These are phyloP conservation scores for Geosmithia putterillii DNA, from an alignment of 2,329 filamentous ascomycete genomes.

Conservation along the genomic window DNA sequence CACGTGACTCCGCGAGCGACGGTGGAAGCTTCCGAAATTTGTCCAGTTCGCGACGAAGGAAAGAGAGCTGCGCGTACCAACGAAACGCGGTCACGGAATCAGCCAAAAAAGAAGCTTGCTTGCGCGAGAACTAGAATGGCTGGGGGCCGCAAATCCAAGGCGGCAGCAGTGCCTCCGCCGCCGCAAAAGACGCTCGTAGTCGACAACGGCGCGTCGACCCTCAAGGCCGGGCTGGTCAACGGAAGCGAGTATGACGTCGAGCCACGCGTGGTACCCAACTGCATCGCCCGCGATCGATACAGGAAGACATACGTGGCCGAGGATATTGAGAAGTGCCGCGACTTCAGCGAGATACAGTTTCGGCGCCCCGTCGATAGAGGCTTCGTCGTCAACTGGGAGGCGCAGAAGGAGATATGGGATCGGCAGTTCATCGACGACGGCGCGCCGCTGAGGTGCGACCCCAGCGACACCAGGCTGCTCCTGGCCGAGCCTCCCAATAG, in stretches of 20 bases:
- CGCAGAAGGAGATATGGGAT: slow-evolving; percentile 92
- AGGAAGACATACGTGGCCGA: slow-evolving; percentile 69
- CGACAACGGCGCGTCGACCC: slow-evolving; percentile 83
- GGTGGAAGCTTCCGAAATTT: too few species aligned
- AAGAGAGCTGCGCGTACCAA: too few species aligned
- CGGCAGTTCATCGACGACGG: slow-evolving; percentile 66
- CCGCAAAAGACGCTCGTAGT: slow-evolving; percentile 66
- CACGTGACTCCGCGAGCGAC: too few species aligned
- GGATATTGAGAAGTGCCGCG: slow-evolving; percentile 65
- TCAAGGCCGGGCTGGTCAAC: slow-evolving; percentile 76
- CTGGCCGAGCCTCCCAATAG: slow-evolving; percentile 80
- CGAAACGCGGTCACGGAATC: neutral
- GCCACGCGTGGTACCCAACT: slow-evolving; percentile 77
- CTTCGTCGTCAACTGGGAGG: slow-evolving; percentile 93
- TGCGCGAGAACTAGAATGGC: slow-evolving; percentile 28
- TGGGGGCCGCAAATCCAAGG: slow-evolving; percentile 30
- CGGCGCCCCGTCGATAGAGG: slow-evolving; percentile 87
- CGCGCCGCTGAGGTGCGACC: slow-evolving; percentile 58
- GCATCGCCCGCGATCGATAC: slow-evolving; percentile 71
- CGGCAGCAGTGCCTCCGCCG: slow-evolving; percentile 37
- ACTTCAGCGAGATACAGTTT: slow-evolving; percentile 83
- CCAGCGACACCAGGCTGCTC: slow-evolving; percentile 69
- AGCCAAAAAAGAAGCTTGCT: too few species aligned
- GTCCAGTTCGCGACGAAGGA: neutral
- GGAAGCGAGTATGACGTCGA: slow-evolving; percentile 28